Base-by-base conservation (phyloP, 2,329 filamentous ascomycete species). In the Arthroderma uncinatum region DNA sequence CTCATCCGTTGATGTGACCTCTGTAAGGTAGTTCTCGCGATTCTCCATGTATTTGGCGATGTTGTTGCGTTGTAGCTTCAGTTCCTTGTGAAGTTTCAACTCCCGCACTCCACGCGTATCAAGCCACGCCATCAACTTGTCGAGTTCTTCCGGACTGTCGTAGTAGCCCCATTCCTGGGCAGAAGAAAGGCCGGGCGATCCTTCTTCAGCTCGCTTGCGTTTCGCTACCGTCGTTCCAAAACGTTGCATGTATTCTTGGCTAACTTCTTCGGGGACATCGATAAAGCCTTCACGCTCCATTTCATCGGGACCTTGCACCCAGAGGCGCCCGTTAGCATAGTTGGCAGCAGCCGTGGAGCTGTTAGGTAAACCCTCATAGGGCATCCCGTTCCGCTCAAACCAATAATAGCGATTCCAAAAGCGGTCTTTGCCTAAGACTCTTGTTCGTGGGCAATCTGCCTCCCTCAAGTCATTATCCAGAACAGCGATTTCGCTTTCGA, bases 321-420 rank as follows among this genome's bases (percentile, higher is more conserved):
- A 98, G 57, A 98, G 80, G 58, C 92, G 88, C 7, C 89, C 93
- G 68, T 97, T 98, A 40, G 92, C 91, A 68, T 97, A 98, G 7
- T 82, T 85, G 21, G 92, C 90, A 48, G 84, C 79, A 0, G 89
- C 87, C 1, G 92, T 97, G 14, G 91, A 96, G 70, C 89, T 95
- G 62, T 81, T 82, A 0, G 91, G 91, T 57, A 96, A 78, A 3
- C 93, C 93, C 33, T 81, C 89, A 66, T 92, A 95, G 0, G 93
- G 93, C 91, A 97, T 97, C 23, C 91, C 93, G 67, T 97, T 98
- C 61, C 92, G 86, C 73, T 98, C 93, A 70, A 97, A 96, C 92
- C 93, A 98, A 77, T 94, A 97, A 73, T 97, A 98, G 56, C 92
- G 83, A 72, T 98, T 97, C 84, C 92, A 95, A 77, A 95, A 98